Evolutionary conservation across 2,329 filamentous ascomycete species (phyloP).

Genomic region (Arthrobotrys sphaeroides): DNA sequence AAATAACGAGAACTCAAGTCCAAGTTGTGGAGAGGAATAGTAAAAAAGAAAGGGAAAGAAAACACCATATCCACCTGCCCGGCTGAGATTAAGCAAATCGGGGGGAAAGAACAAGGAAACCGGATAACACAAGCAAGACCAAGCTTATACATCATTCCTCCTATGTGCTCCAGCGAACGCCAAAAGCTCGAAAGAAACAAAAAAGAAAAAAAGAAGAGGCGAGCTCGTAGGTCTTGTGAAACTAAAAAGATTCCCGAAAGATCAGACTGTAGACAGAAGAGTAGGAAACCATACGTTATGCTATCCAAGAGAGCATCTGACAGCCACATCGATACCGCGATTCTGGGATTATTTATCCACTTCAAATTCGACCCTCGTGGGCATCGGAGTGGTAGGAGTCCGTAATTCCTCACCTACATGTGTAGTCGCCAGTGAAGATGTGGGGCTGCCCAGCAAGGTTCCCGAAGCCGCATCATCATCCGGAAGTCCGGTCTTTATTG

Average conservation of each 20-base stretch:
- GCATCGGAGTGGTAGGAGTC: conserved; percentile 15
- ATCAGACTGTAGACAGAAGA: background rate
- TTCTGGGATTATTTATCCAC: background rate
- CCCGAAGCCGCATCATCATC: conserved; percentile 44
- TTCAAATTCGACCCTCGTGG: conserved; percentile 59
- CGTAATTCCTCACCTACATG: conserved; percentile 58
- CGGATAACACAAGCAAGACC: conserved; percentile 10
- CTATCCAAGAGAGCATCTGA: background rate
- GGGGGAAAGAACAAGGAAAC: background rate
- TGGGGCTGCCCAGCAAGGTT: conserved; percentile 56
- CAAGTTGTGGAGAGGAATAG: background rate
- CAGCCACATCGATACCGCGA: background rate
- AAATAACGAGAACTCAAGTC: background rate
- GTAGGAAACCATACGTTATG: background rate
- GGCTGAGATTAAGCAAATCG: background rate
- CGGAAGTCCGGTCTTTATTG: conserved; percentile 59
- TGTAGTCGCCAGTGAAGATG: conserved; percentile 55
- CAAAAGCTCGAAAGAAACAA: conserved; percentile 30
- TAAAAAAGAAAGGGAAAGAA: background rate
- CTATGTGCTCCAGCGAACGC: conserved; percentile 53
- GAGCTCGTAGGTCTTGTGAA: background rate
- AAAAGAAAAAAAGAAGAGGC: conserved; percentile 1
- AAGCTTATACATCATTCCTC: conserved; percentile 32
- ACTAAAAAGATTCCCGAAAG: background rate
- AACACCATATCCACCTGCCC: conserved; percentile 24